Base-by-base conservation (phyloP, 805 yeast genomes). In the Metschnikowia santaceciliae region DNA sequence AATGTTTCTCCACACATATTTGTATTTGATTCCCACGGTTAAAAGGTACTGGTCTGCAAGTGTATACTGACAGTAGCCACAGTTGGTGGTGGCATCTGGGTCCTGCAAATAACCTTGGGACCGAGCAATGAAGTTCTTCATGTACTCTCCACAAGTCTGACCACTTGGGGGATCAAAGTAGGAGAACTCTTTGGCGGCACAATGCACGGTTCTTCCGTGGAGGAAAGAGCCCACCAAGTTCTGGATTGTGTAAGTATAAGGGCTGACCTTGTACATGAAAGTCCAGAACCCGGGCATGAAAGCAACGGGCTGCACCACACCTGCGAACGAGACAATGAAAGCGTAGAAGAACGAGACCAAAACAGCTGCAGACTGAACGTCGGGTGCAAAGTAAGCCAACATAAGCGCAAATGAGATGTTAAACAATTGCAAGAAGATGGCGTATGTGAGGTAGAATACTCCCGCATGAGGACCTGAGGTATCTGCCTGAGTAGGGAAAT, bases 311-410 rank as follows among this genome's bases (percentile, higher is more conserved):
- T 75, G 79, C 59, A 78, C 65, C 90, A 65, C 87, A 77, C 59
- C 59, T 8, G 54, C 35, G 71, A 87, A 86, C 20, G 83, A 71
- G 50, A 85, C 75, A 59, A 79, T 66, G 63, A 86, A 78, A 34
- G 84, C 71, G 64, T 81, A 77, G 54, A 80, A 66, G 56, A 86
- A 66, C 41, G 85, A 76, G 48, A 77, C 69, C 42, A 85, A 66
- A 48, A 83, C 82, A 44, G 81, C 79, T 14, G 90, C 90, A 22
- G 88, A 75, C 44, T 84, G 83, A 44, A 85, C 76, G 63, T 85
- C 82, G 17, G 86, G 87, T 13, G 87, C 72, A 58, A 80, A 72
- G 58, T 82, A 83, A 34, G 83, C 67, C 54, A 78, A 64, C 65
- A 71, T 59, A 55, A 80, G 67, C 36, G 74, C 85, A 53, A 84